Evolutionary conservation across 2,329 filamentous ascomycete species (phyloP).

Genomic region (Waltergamsia citrina): DNA sequence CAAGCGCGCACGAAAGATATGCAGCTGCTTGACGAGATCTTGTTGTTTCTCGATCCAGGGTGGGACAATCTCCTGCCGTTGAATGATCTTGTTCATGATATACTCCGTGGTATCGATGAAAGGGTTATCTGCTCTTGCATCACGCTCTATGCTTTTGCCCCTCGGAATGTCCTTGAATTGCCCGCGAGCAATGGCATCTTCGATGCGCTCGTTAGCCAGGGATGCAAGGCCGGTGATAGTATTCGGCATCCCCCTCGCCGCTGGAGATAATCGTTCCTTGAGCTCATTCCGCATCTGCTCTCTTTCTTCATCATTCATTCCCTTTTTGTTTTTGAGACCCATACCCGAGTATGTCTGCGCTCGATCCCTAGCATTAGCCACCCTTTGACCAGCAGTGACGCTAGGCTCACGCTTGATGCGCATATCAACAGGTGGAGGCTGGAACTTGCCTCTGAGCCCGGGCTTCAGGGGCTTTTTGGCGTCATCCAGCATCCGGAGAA

Average conservation of each 20-base stretch:
- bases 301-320: constrained; percentile 60
- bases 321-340: constrained; percentile 16
- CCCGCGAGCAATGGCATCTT: constrained; percentile 84
- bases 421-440: constrained; percentile 41
- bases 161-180: constrained; percentile 79
- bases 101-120: constrained; percentile 97
- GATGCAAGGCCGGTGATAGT: constrained; percentile 70
- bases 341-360: constrained; percentile 34
- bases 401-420: constrained; percentile 30
- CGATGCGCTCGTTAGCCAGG: constrained; percentile 83
- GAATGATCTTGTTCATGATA: constrained; percentile 97
- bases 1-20: constrained; percentile 63
- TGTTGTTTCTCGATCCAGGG: constrained; percentile 99
- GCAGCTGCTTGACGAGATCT: constrained; percentile 62
- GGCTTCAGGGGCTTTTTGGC: constrained; percentile 59
- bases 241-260: constrained; percentile 63
- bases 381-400: constrained; percentile 33
- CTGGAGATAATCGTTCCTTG: constrained; percentile 70
- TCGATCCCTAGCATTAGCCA: constrained; percentile 46
- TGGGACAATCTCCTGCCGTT: constrained; percentile 88
- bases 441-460: constrained; percentile 34
- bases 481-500: constrained; percentile 78
- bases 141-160: constrained; percentile 69
- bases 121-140: constrained; percentile 72
- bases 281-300: constrained; percentile 65